Evolutionary conservation across 495 filamentous ascomycete genomes (phyloP).

Genomic region (Penicillium nucicola): DNA sequence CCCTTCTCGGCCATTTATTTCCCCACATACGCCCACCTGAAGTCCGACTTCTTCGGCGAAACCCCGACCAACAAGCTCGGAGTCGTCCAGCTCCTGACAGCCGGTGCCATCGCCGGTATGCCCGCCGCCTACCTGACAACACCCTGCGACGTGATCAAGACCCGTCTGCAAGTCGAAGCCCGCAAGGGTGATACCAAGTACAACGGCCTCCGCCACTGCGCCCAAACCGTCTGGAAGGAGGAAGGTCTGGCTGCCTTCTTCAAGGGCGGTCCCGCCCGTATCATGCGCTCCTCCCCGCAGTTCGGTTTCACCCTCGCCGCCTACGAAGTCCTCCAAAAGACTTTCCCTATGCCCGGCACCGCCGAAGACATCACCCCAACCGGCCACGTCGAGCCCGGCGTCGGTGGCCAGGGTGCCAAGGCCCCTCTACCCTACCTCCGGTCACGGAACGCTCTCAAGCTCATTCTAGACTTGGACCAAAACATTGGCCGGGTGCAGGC

Average conservation of each 20-base stretch:
- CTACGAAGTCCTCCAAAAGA: conserved; percentile 85
- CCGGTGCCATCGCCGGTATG: conserved; percentile 98
- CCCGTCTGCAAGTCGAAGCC: conserved; percentile 92
- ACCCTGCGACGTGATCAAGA: conserved; percentile 98
- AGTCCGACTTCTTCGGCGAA: conserved; percentile 92
- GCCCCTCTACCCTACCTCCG: conserved; percentile 77
- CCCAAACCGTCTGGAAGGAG: conserved; percentile 75
- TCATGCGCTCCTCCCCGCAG: conserved; percentile 89
- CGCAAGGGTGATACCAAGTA: conserved; percentile 90
- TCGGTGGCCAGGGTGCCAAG: conserved; percentile 55
- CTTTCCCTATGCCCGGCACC: conserved; percentile 75
- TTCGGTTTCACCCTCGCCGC: conserved; percentile 96
- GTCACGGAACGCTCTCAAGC: conserved; percentile 92
- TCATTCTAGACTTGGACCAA: conserved; percentile 91
- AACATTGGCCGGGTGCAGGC: conserved; percentile 72
- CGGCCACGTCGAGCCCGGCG: conserved; percentile 50
- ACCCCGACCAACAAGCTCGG: conserved; percentile 85
- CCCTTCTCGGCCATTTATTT: conserved; percentile 99
- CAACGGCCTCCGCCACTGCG: conserved; percentile 82
- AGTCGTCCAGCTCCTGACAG: conserved; percentile 85
- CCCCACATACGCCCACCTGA: conserved; percentile 92
- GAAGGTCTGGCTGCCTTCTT: conserved; percentile 96
- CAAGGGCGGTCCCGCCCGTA: conserved; percentile 94
- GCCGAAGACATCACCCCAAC: conserved; percentile 43
- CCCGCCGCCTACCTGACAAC: conserved; percentile 96